These are phyloP conservation scores for Circinella minor DNA, from an alignment of 371 early-diverging fungal genomes.

Conservation along the genomic window DNA sequence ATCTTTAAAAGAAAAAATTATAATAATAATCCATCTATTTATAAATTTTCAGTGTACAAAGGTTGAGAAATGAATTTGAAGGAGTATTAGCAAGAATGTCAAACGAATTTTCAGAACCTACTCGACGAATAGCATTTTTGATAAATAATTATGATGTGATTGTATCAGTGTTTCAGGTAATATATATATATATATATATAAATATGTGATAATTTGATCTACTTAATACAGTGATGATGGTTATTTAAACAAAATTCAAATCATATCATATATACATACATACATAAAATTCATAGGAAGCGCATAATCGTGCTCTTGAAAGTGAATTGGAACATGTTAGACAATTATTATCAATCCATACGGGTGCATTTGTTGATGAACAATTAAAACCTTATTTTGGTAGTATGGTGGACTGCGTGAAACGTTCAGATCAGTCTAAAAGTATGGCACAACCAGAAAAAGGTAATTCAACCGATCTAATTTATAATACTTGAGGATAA, in stretches of 20 bases:
- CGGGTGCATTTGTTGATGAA: constrained; percentile 84
- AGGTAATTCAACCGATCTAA: neutral
- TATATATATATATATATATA: neutral
- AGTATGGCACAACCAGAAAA: constrained; percentile 23
- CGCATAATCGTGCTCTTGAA: constrained; percentile 65
- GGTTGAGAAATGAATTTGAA: constrained; percentile 82
- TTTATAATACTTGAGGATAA: too few species aligned
- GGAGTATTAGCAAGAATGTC: constrained; percentile 72
- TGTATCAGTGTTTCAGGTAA: constrained; percentile 69
- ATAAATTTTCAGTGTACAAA: constrained; percentile 56
- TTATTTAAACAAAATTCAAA: too few species aligned
- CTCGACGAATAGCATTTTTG: constrained; percentile 75
- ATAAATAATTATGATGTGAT: constrained; percentile 94
- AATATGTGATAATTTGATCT: neutral
- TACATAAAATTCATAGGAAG: constrained; percentile 56
- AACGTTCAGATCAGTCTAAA: constrained; percentile 62
- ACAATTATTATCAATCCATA: constrained; percentile 68
- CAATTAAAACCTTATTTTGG: constrained; percentile 84
- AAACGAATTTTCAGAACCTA: constrained; percentile 69
- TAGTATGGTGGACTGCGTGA: constrained; percentile 75
- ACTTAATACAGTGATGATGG: neutral
- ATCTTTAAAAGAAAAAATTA: neutral
- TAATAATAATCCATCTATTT: neutral
- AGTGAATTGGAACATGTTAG: constrained; percentile 78
- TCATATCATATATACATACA: too few species aligned